A percentile compares a stretch with the other conserved stretches of the same genome.
Evolutionary conservation across 73 alveolate genomes (phyloP).

Genomic region (Paraurostyla sp.): DNA sequence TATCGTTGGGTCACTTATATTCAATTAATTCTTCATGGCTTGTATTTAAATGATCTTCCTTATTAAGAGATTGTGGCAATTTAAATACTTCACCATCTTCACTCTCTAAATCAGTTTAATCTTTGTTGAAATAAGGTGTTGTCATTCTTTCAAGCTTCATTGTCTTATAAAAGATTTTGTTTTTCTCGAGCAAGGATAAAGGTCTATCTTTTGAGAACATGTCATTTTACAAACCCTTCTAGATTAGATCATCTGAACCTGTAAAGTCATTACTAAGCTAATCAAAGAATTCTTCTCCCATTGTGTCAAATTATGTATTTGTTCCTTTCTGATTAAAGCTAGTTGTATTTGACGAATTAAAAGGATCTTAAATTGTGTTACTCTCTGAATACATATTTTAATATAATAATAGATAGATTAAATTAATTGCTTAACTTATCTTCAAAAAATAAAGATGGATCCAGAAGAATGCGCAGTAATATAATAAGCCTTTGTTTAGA

Average conservation of each 20-base stretch:
- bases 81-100: not conserved
- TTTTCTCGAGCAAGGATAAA: conserved; percentile 13
- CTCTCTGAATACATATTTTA: too few species aligned
- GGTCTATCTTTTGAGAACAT: conserved; percentile 7
- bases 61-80: not conserved
- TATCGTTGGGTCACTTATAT: not conserved
- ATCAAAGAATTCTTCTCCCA: not conserved
- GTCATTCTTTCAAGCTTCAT: not conserved
- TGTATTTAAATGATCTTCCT: conserved; percentile 12
- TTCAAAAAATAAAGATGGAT: not conserved
- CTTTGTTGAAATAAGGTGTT: not conserved
- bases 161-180: not conserved
- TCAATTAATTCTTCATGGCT: conserved; percentile 47
- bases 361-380: too few species aligned
- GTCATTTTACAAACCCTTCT: not conserved
- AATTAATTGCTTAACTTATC: too few species aligned
- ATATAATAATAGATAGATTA: too few species aligned
- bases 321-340: too few species aligned
- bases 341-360: too few species aligned
- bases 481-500: not conserved
- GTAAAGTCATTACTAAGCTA: too few species aligned
- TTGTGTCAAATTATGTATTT: not conserved
- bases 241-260: not conserved
- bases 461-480: conserved; percentile 45
- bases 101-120: not conserved